Base-by-base conservation (phyloP, 805 yeast species). In the Lipomyces kockii region DNA sequence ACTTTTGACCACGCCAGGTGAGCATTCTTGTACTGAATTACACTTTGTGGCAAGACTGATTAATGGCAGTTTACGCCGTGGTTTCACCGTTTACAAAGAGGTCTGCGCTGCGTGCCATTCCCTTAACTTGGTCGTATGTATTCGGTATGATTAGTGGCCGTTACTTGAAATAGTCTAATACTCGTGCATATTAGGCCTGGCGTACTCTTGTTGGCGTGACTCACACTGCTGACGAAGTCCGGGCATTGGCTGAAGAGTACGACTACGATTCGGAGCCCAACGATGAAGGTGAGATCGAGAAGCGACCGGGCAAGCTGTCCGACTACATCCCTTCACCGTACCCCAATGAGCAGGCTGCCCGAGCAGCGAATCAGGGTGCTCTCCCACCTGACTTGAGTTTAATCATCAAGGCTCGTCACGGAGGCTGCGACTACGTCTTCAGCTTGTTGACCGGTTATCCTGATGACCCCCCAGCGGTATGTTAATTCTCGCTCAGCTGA, bases 71-170 rank as follows among this genome's bases (percentile, higher is more conserved):
- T 91, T 95, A 78, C 91, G 99, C 86, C 92, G 99, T 87, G 99
- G 99, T 75, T 95, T 89, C 89, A 98, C 92, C 80, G 99, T 95
- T 70, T 95, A 95, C 86, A 89, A 92, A 82, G 99, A 95, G 83
- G 99, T 95, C 64, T 95, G 99, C 86, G 97, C 99, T 69, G 95
- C 98, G 65, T 95, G 99, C 83, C 99, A 95, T 83, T 94, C 99
- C 46, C 83, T 95, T 76, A 94, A 93, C 80, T 88, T 97, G 85
- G 89, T 95, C 74, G 70, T 62, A 61, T 20, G 70, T 65, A 17
- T 14, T 49, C 2, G 12, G 11, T 17, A 14, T 46, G 17, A 27
- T 27, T 8, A 20, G n/a, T 17, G 8, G 20, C 14, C n/a, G 6
- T 43, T n/a, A n/a, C 22, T 6, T 29, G 7, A 43, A 17, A n/a